Percentiles rank a stretch among this genome's conserved stretches.
Conservation (phyloP, 2,329 filamentous ascomycete genomes). For the Raffaelea ambrosiae region DNA sequence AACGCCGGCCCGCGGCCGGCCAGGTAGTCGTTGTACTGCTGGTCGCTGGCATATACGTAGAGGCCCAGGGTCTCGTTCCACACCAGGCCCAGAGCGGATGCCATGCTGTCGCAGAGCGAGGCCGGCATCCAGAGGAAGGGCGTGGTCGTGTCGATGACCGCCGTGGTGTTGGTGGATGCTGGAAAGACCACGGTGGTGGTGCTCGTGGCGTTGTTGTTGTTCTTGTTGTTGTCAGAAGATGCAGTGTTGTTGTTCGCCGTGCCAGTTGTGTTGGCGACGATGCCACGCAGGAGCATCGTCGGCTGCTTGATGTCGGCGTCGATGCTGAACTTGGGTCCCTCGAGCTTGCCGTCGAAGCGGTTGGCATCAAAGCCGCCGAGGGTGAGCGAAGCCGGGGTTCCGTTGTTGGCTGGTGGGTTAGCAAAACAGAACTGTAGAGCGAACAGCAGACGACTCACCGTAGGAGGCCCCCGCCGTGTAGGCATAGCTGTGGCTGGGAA, state of each 20-base stretch:
- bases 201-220: background rate
- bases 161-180: constrained; percentile 25
- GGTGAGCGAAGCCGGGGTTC: constrained; percentile 49
- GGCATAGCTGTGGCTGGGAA: constrained; percentile 66
- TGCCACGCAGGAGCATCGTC: constrained; percentile 36
- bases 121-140: constrained; percentile 57
- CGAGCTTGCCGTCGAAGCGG: constrained; percentile 44
- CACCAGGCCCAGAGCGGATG: constrained; percentile 52
- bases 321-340: background rate
- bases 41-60: constrained; percentile 53
- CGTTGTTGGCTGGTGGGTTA: constrained; percentile 18
- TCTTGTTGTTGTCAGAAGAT: too few species aligned
- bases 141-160: constrained; percentile 55
- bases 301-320: constrained; percentile 29
- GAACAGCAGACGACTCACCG: constrained; percentile 32
- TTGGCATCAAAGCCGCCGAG: constrained; percentile 62
- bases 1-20: constrained; percentile 39
- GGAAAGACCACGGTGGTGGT: background rate
- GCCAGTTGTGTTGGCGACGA: constrained; percentile 34
- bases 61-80: constrained; percentile 56
- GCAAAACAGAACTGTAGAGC: background rate
- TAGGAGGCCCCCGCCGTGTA: constrained; percentile 72
- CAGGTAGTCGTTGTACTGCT: constrained; percentile 40
- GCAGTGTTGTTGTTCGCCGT: too few species aligned
- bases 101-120: constrained; percentile 55